Percentiles rank a stretch among this genome's conserved stretches.
Evolutionary conservation across 2,329 filamentous ascomycete genomes (phyloP).

Genomic region (Hypoxylon sp.): DNA sequence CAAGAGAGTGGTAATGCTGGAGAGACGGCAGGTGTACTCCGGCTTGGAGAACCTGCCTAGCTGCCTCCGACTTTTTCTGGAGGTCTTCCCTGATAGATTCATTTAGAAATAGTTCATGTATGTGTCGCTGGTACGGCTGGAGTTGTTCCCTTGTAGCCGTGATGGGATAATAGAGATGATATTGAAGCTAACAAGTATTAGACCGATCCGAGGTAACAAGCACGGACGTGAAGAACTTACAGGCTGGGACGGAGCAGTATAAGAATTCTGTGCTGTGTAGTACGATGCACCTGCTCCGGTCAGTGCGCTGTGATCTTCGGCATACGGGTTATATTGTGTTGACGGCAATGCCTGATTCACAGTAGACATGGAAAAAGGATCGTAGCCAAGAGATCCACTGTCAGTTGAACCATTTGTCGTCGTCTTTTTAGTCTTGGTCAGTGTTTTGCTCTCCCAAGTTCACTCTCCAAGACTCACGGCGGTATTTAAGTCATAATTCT

Average conservation of each 20-base stretch:
- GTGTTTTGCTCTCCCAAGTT: background rate
- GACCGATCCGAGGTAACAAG: conserved; percentile 7
- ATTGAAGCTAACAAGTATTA: conserved; percentile 69
- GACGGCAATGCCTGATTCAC: conserved; percentile 60
- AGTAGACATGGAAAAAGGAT: conserved; percentile 69
- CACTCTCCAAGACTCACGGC: conserved; percentile 49
- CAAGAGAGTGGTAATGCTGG: conserved; percentile 90
- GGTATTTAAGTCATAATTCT: conserved; percentile 60
- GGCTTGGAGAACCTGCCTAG: conserved; percentile 76
- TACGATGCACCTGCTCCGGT: conserved; percentile 67
- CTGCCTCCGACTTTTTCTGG: conserved; percentile 86
- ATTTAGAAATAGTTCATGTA: conserved; percentile 91
- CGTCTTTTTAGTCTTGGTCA: conserved; percentile 40
- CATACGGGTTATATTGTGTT: conserved; percentile 76
- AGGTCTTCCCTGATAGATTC: conserved; percentile 87
- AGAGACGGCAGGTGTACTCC: conserved; percentile 72
- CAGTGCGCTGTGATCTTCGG: conserved; percentile 71
- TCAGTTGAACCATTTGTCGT: conserved; percentile 41
- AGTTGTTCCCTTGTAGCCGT: conserved; percentile 78
- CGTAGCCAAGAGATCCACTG: conserved; percentile 55
- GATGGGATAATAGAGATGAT: conserved; percentile 90
- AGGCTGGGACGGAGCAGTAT: conserved; percentile 64
- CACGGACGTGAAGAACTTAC: conserved; percentile 50
- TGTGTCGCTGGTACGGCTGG: conserved; percentile 82
- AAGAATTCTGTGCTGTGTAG: conserved; percentile 67